Conservation (phyloP, 2,329 filamentous ascomycete species). For the Aspergillus novoparasiticus region DNA sequence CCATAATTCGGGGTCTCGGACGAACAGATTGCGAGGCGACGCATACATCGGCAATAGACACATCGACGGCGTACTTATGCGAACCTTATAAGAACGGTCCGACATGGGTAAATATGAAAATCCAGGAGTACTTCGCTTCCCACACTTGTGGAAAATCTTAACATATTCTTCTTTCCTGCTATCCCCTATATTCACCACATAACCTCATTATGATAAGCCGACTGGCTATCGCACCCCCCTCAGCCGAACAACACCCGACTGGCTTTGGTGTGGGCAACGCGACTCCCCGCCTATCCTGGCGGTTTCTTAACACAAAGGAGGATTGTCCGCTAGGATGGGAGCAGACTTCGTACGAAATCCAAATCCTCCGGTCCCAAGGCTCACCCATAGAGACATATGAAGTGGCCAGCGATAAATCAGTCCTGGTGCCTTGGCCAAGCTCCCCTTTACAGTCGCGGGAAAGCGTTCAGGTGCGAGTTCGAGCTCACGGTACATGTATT, state of each 20-base stretch:
- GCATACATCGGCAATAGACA: not conserved
- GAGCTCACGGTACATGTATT: slow-evolving; percentile 13
- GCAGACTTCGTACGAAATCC: slow-evolving; percentile 31
- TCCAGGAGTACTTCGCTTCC: not conserved
- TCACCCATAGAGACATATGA: slow-evolving; percentile 14
- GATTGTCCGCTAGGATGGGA: slow-evolving; percentile 23
- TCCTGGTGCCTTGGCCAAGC: slow-evolving; percentile 31
- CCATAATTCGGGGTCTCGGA: not conserved
- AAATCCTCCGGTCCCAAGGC: slow-evolving; percentile 14
- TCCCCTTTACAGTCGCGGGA: slow-evolving; percentile 24
- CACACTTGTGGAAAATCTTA: not conserved
- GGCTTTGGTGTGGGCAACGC: slow-evolving; percentile 28
- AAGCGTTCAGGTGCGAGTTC: slow-evolving; percentile 19
- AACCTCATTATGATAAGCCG: not conserved
- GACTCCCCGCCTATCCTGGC: slow-evolving; percentile 31
- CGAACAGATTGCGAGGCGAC: not conserved
- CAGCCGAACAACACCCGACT: slow-evolving; percentile 13
- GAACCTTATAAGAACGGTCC: not conserved
- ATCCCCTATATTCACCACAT: not conserved
- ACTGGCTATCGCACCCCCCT: not conserved
- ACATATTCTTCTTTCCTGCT: not conserved
- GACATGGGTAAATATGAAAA: not conserved
- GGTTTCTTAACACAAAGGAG: slow-evolving; percentile 18
- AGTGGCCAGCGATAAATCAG: slow-evolving; percentile 21
- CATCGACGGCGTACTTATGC: not conserved